Evolutionary conservation across 176 grass and related monocot species (phyloP), one percentile per base, ranked within the genome.

Genomic region (Hyparrhenia diplandra): DNA sequence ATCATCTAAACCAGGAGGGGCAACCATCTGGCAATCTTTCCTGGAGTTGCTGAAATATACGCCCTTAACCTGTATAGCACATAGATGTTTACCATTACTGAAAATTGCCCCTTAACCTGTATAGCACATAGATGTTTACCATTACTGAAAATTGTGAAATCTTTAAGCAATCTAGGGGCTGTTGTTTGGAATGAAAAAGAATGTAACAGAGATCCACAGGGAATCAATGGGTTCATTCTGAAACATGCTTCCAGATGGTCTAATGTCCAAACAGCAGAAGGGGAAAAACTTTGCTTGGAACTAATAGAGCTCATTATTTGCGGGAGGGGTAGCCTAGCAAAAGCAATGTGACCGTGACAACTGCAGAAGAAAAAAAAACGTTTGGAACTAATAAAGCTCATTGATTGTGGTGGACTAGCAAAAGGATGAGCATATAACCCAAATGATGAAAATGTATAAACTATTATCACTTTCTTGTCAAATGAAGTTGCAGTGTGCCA

Each of bases 21-120:
- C 69, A 92, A 63, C 80, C 85, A 94, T 90, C 80, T 75, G 91
- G 91, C 32, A 97, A 76, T 55, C 69, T 86, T n/a, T n/a, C n/a
- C 72, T 83, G 57, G 31, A 97, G 89, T 74, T 84, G 94, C 60
- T 83, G 77, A 61, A 87, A 88, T 49, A 59, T 49, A 49, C 71
- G 36, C 72, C 83, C 40, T 88, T 87, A 65, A 85, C 79, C 85
- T 97, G 85, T 39, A 89, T 61, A 76, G 58, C 82, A 64, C 32
- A 90, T 68, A 55, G 58, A 84, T 30, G 46, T n/a, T n/a, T n/a
- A n/a, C n/a, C n/a, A n/a, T n/a, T n/a, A n/a, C n/a, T n/a, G n/a
- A n/a, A n/a, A n/a, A n/a, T n/a, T n/a, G n/a, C n/a, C n/a, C n/a
- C n/a, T n/a, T n/a, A n/a, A n/a, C n/a, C n/a, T n/a, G n/a, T n/a